phyloP scores from a whole-genome alignment of 2,329 filamentous ascomycete species.

The Claviceps sorghi region DNA sequence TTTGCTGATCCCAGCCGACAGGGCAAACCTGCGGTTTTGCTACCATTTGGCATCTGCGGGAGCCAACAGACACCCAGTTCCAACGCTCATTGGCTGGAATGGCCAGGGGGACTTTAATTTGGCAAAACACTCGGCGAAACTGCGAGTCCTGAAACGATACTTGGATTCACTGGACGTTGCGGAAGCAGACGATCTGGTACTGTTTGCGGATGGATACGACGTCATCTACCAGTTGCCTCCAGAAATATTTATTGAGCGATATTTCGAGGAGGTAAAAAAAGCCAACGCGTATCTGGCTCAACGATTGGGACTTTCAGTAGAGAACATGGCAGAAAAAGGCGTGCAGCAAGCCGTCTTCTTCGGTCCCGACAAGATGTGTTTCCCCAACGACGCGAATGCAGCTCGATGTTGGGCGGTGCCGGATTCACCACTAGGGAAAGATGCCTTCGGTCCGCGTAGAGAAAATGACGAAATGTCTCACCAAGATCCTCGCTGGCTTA shows the following conservation, averaged over 20 bases:
- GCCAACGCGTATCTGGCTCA: conserved; percentile 36
- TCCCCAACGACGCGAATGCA: conserved; percentile 21
- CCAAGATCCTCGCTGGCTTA: conserved; percentile 26
- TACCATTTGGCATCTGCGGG: conserved; percentile 24
- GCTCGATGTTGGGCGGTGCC: conserved; percentile 28
- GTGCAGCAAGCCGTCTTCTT: conserved; percentile 27
- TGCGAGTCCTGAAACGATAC: conserved; percentile 22
- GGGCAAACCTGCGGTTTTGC: conserved; percentile 22
- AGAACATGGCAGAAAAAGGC: conserved; percentile 16
- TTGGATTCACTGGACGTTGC: conserved; percentile 14
- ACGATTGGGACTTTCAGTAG: conserved; percentile 29
- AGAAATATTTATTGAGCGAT: conserved; percentile 47
- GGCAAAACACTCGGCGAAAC: conserved; percentile 24
- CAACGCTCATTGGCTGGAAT: conserved; percentile 25
- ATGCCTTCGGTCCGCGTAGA: conserved; percentile 22
- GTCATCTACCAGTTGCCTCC: conserved; percentile 51
- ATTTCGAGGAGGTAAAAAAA: conserved; percentile 37
- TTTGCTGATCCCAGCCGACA: conserved; percentile 24
- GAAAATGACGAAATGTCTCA: conserved; percentile 17
- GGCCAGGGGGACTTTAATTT: conserved; percentile 20
- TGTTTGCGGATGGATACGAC: conserved; percentile 50
- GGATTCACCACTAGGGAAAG: conserved; percentile 16
- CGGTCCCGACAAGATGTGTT: conserved; percentile 31
- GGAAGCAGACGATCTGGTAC: conserved; percentile 41
- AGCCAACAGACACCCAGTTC: conserved; percentile 23